Percentiles rank a stretch among this genome's conserved stretches.
These are phyloP conservation scores for Dendryphion nanum DNA, from an alignment of 2,329 filamentous ascomycete genomes.

Conservation along the genomic window DNA sequence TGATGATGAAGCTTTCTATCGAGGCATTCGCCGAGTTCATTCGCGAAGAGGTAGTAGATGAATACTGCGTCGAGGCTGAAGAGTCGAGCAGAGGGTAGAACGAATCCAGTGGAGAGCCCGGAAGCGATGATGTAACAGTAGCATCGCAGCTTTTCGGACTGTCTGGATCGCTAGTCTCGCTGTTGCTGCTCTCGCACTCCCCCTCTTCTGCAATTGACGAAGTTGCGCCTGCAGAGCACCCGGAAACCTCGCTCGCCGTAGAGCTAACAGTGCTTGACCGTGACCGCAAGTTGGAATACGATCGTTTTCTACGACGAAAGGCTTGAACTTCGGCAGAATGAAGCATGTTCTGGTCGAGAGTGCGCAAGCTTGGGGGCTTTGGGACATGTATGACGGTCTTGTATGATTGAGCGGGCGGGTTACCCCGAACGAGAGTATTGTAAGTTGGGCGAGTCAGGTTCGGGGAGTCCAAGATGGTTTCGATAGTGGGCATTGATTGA, in stretches of 20 bases:
- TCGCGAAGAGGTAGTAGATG: background rate
- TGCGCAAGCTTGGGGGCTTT: slow-evolving; percentile 8
- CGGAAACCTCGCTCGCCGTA: background rate
- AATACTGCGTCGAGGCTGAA: background rate
- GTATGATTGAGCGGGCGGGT: slow-evolving; percentile 8
- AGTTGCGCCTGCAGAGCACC: slow-evolving; percentile 2
- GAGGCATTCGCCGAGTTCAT: background rate
- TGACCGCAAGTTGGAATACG: slow-evolving; percentile 1
- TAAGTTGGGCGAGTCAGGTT: slow-evolving; percentile 9
- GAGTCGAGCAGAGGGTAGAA: background rate
- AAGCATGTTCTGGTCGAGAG: slow-evolving; percentile 8
- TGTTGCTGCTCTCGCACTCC: slow-evolving; percentile 2
- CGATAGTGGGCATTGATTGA: slow-evolving; percentile 16
- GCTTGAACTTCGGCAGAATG: slow-evolving; percentile 5
- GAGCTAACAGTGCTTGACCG: slow-evolving; percentile 6
- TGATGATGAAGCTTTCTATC: slow-evolving; percentile 3
- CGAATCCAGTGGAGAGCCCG: background rate
- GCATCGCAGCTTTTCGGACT: slow-evolving; percentile 5
- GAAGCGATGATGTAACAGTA: slow-evolving; percentile 2
- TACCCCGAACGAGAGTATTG: slow-evolving; percentile 10
- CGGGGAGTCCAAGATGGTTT: slow-evolving; percentile 14
- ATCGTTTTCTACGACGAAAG: slow-evolving; percentile 1
- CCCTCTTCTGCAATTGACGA: slow-evolving; percentile 1
- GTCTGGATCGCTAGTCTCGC: slow-evolving; percentile 3
- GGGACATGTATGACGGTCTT: slow-evolving; percentile 12